phyloP scores from a whole-genome alignment of 2,329 filamentous ascomycete genomes.

The Cercospora zeae-maydis region DNA sequence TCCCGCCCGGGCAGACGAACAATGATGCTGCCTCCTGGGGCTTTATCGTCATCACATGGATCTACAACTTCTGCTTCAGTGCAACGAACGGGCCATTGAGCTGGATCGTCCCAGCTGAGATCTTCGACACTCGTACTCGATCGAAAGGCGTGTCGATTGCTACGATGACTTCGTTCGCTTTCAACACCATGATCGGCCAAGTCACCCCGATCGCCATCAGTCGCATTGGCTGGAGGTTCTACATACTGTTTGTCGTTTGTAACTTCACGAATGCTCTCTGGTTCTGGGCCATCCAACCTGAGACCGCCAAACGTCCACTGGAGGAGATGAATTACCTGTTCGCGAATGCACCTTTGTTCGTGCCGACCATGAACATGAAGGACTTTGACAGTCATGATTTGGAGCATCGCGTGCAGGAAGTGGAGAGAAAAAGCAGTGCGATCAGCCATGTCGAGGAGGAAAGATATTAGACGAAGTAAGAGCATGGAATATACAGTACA shows the following conservation, averaged over 20 bases:
- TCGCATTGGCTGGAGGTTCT: conserved; percentile 54
- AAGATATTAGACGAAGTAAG: background rate
- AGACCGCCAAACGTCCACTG: conserved; percentile 61
- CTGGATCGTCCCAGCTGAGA: conserved; percentile 44
- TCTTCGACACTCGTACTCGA: conserved; percentile 67
- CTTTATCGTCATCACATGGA: conserved; percentile 74
- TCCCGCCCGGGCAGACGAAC: conserved; percentile 54
- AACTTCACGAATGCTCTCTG: conserved; percentile 66
- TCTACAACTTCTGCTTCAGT: conserved; percentile 76
- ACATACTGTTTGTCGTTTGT: conserved; percentile 63
- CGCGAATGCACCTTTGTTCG: conserved; percentile 58
- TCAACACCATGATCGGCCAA: conserved; percentile 73
- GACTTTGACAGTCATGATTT: conserved; percentile 56
- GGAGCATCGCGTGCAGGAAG: conserved; percentile 57
- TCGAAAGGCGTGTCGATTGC: conserved; percentile 72
- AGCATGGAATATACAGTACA: background rate
- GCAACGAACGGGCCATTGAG: conserved; percentile 66
- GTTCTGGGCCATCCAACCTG: conserved; percentile 62
- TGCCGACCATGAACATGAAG: conserved; percentile 55
- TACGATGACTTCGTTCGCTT: conserved; percentile 67
- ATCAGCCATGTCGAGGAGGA: conserved; percentile 25
- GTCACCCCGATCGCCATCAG: conserved; percentile 61
- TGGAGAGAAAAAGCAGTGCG: conserved; percentile 50
- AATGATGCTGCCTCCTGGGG: conserved; percentile 62
- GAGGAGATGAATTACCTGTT: conserved; percentile 68